Conservation (phyloP, 208 protist genomes). For the Leishmania turanica region DNA sequence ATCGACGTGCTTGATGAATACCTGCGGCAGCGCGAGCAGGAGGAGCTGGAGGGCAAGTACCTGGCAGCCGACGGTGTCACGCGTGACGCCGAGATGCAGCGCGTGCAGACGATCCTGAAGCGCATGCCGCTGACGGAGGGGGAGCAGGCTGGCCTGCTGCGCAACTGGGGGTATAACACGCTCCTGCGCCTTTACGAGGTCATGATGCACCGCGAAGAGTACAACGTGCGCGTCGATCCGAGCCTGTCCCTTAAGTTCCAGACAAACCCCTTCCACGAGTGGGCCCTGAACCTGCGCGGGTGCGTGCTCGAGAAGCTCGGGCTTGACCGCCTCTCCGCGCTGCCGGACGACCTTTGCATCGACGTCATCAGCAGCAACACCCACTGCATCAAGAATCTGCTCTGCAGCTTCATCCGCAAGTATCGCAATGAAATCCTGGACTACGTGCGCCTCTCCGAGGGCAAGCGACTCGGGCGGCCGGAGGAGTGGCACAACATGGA, state of each 20-base stretch:
- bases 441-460: slow-evolving; percentile 47
- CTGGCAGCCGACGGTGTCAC: slow-evolving; percentile 24
- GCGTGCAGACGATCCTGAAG: slow-evolving; percentile 54
- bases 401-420: slow-evolving; percentile 81
- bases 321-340: slow-evolving; percentile 49
- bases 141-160: slow-evolving; percentile 71
- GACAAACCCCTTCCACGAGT: slow-evolving; percentile 84
- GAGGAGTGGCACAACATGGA: slow-evolving; percentile 73
- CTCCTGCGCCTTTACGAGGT: slow-evolving; percentile 85
- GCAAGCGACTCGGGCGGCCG: slow-evolving; percentile 40
- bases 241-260: slow-evolving; percentile 81
- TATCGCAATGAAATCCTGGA: slow-evolving; percentile 62
- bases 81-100: slow-evolving; percentile 45
- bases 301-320: slow-evolving; percentile 75
- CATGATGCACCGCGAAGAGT: slow-evolving; percentile 93
- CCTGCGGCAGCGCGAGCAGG: slow-evolving; percentile 57
- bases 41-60: slow-evolving; percentile 35
- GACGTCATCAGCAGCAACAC: slow-evolving; percentile 92
- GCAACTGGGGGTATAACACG: slow-evolving; percentile 65
- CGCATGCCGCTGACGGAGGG: slow-evolving; percentile 64
- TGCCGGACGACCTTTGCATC: slow-evolving; percentile 75
- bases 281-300: slow-evolving; percentile 79
- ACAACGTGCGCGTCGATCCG: slow-evolving; percentile 87
- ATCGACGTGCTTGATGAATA: slow-evolving; percentile 85
- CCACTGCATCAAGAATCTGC: slow-evolving; percentile 92